Base-by-base conservation (phyloP, 2,329 filamentous ascomycete genomes). In the Diaporthe velutina region DNA sequence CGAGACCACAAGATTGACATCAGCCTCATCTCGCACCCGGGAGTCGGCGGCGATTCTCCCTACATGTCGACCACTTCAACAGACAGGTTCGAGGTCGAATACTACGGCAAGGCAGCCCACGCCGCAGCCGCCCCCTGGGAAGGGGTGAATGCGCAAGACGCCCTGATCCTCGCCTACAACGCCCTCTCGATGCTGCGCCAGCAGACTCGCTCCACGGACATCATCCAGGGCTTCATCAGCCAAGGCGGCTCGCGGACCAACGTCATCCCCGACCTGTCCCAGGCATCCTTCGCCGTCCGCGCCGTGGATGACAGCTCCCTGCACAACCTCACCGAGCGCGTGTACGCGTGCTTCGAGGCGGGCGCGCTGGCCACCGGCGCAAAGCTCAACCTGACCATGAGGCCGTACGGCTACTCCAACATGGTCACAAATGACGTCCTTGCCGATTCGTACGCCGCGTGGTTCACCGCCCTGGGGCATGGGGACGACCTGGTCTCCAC, bases 211-310 rank as follows among this genome's bases (percentile, higher is more conserved):
- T 35, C 42, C 19, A 50, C 40, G 2, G 55, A 74, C 33, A 72
- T 57, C 25, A 72, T 74, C 67, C 73, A 74, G 38, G 73, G 73
- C 33, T 38, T 50, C 73, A 72, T 74, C 57, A 40, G 38, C 50
- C 22, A 25, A 17, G 67, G 33, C 30, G 71, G 71, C 40, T 38
- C 30, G n/a, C 48, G 50, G 9, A 25, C 71, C 33, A 78, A 78
- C 70, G 35, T 78, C n/a, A 74, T 77, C 19, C 76, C 74, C 22
- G 70, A 70, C 52, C 91, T 92, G 4, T 89, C 90, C 28, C 88
- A 87, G 52, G 89, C 88, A 78, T 93, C 91, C 3, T 91, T 84
- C 78, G 88, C 88, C 55, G 86, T 91, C 78, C 91, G 90, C n/a
- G 88, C 85, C 60, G 83, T 86, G 70, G 83, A 88, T 78, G 75